Percentiles rank a stretch among this genome's conserved stretches.
These are phyloP conservation scores for Ajuga reptans DNA, from an alignment of 305 asterid species.

Conservation along the genomic window DNA sequence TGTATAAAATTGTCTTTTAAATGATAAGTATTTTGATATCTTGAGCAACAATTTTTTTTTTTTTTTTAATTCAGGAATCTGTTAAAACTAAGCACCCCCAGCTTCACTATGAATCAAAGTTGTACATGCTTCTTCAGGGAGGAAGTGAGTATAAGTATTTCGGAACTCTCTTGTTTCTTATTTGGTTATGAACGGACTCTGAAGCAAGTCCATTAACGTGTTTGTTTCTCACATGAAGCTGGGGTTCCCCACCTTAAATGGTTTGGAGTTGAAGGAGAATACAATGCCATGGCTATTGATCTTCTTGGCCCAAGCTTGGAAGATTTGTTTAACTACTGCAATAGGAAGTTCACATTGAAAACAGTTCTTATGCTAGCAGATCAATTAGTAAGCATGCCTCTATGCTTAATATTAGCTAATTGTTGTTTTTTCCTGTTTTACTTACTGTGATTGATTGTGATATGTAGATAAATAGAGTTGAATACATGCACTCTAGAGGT, in stretches of 20 bases:
- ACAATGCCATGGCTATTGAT: slow-evolving; percentile 85
- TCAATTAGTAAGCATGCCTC: slow-evolving; percentile 61
- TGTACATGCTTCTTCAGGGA: slow-evolving; percentile 94
- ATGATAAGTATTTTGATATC: slow-evolving; percentile 8
- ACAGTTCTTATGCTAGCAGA: slow-evolving; percentile 89
- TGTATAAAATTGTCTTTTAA: neutral
- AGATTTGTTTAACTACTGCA: slow-evolving; percentile 89
- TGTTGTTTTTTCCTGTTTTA: slow-evolving; percentile 9
- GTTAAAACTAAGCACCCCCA: slow-evolving; percentile 90
- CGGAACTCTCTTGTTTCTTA: neutral
- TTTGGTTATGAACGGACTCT: neutral
- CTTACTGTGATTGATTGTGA: slow-evolving; percentile 9
- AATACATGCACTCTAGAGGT: slow-evolving; percentile 89
- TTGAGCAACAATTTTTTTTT: neutral
- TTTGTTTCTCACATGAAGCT: slow-evolving; percentile 45
- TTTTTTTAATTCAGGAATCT: slow-evolving; percentile 57
- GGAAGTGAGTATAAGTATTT: slow-evolving; percentile 59
- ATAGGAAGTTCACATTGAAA: slow-evolving; percentile 76
- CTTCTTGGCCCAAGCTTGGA: slow-evolving; percentile 96
- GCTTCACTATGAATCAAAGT: slow-evolving; percentile 86
- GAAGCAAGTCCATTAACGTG: slow-evolving; percentile 16
- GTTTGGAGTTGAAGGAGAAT: slow-evolving; percentile 93
- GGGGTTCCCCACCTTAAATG: slow-evolving; percentile 90
- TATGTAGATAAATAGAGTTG: slow-evolving; percentile 81
- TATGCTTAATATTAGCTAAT: neutral